phyloP scores from a whole-genome alignment of 1,284 basidiomycete species.

The Bjerkandera adusta region DNA sequence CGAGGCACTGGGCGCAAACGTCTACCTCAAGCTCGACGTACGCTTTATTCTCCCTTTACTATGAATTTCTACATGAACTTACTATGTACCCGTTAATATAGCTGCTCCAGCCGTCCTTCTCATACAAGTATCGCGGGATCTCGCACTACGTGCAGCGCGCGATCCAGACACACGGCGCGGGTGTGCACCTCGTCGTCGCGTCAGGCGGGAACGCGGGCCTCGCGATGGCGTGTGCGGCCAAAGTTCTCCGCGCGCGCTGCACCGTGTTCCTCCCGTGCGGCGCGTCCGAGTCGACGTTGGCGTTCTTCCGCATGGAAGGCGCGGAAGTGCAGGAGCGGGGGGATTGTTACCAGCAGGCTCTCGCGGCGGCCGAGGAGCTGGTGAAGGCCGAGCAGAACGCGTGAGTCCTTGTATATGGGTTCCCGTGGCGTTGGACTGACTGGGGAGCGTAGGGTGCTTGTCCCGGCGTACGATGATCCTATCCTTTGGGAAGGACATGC shows the following conservation, averaged over 20 bases:
- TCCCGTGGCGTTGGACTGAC: background rate
- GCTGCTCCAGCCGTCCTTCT: slow-evolving; percentile 70
- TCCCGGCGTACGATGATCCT: slow-evolving; percentile 68
- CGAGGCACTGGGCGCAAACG: slow-evolving; percentile 45
- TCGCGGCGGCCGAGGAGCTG: slow-evolving; percentile 44
- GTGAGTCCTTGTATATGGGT: slow-evolving; percentile 48
- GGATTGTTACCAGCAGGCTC: slow-evolving; percentile 53
- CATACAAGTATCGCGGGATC: slow-evolving; percentile 75
- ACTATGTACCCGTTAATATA: slow-evolving; percentile 25
- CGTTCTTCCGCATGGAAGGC: slow-evolving; percentile 47
- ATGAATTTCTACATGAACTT: background rate
- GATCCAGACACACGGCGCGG: slow-evolving; percentile 45
- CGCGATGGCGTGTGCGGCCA: slow-evolving; percentile 63
- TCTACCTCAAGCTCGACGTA: slow-evolving; percentile 70
- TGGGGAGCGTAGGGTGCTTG: slow-evolving; percentile 48
- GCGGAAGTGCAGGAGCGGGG: slow-evolving; percentile 57
- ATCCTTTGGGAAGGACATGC: slow-evolving; percentile 71
- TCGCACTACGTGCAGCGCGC: slow-evolving; percentile 57
- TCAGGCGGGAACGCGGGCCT: slow-evolving; percentile 76
- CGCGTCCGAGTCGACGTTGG: slow-evolving; percentile 44
- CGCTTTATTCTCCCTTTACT: slow-evolving; percentile 15
- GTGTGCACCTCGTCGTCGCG: slow-evolving; percentile 61
- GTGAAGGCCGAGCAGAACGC: slow-evolving; percentile 45
- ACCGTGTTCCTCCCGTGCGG: slow-evolving; percentile 65
- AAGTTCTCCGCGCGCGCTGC: slow-evolving; percentile 51